Conservation (phyloP, 768 basidiomycete species). For the Hygrocybe punicea region DNA sequence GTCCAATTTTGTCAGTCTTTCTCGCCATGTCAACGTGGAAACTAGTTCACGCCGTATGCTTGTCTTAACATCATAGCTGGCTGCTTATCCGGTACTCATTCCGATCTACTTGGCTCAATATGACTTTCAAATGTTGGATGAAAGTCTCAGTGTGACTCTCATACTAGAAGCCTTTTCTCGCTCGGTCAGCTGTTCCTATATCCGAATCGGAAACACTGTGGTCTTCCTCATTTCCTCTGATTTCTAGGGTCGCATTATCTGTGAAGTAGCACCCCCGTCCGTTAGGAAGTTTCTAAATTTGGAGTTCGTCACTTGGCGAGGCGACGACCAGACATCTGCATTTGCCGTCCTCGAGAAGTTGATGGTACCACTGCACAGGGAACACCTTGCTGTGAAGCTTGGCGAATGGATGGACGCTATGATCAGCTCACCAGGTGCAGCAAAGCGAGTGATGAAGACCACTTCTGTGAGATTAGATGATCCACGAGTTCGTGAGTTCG, state of each 20-base stretch:
- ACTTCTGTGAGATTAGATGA: conserved; percentile 31
- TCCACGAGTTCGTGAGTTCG: conserved; percentile 41
- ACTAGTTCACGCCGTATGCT: conserved; percentile 6
- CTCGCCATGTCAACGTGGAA: not conserved
- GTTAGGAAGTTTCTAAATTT: not conserved
- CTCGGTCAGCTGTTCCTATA: conserved; percentile 20
- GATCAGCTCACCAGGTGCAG: conserved; percentile 13
- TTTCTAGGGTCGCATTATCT: conserved; percentile 14
- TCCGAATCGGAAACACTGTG: not conserved
- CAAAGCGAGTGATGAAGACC: conserved; percentile 15
- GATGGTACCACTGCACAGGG: not conserved
- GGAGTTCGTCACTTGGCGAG: not conserved
- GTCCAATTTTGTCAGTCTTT: conserved; percentile 42
- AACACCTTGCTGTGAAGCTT: not conserved
- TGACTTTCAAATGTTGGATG: conserved; percentile 20
- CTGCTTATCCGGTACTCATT: conserved; percentile 61
- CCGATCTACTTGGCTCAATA: conserved; percentile 62
- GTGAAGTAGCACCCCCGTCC: conserved; percentile 6
- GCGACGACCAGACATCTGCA: not conserved
- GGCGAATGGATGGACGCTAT: not conserved
- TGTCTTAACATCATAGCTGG: conserved; percentile 38
- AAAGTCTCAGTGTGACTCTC: conserved; percentile 17
- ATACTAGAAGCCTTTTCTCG: conserved; percentile 35
- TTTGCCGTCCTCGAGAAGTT: not conserved
- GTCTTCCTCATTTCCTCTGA: conserved; percentile 2